Conservation (phyloP, 2,329 filamentous ascomycete species). For the Diaporthe humulicola region DNA sequence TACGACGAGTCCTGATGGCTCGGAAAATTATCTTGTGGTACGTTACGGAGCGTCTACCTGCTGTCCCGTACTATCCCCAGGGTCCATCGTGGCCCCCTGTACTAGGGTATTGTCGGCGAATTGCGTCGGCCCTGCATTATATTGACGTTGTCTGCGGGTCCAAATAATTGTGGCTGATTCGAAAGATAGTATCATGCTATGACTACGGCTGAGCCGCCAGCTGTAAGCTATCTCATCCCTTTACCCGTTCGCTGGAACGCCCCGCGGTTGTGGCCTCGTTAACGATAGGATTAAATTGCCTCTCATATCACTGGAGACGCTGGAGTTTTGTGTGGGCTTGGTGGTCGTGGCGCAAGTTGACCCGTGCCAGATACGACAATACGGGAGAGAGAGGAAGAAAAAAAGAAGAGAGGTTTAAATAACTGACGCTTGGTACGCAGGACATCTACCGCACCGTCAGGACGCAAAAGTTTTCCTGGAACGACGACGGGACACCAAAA, state of each 20-base stretch:
- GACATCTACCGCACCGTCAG: slow-evolving; percentile 50
- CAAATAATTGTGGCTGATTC: background rate
- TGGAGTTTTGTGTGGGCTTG: background rate
- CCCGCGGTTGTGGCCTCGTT: background rate
- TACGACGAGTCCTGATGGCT: slow-evolving; percentile 50
- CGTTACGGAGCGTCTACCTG: background rate
- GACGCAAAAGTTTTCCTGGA: slow-evolving; percentile 52
- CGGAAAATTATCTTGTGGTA: slow-evolving; percentile 50
- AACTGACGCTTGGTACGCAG: background rate
- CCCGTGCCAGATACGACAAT: background rate
- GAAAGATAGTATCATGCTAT: slow-evolving; percentile 48
- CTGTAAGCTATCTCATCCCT: slow-evolving; percentile 26
- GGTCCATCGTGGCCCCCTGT: background rate
- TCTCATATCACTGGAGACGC: background rate
- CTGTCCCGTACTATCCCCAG: background rate
- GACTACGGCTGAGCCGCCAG: slow-evolving; percentile 49
- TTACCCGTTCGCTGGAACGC: background rate
- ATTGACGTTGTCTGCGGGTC: background rate
- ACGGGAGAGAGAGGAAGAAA: no score
- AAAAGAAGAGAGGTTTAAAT: no score
- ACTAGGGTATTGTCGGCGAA: no score
- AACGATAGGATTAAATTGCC: background rate
- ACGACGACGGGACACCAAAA: slow-evolving; percentile 50
- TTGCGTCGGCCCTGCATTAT: background rate
- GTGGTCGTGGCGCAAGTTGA: no score